Conservation (phyloP, 345 rosid genomes). For the Jatropha curcas region DNA sequence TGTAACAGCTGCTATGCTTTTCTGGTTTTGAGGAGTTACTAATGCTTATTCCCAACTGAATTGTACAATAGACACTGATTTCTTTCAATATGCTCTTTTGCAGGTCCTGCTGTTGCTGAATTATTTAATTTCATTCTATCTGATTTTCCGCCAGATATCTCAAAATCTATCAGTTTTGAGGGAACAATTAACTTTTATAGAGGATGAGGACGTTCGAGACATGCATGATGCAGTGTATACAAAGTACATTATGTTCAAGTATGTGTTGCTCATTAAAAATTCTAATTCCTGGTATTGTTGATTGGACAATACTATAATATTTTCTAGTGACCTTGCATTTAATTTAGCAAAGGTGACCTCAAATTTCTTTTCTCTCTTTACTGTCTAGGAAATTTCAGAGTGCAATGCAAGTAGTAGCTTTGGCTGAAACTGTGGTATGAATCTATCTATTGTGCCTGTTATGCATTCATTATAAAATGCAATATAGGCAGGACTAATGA, state of each 20-base stretch:
- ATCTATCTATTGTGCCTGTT: constrained; percentile 3
- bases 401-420: constrained; percentile 86
- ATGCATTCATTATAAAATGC: not conserved
- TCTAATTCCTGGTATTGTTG: not conserved
- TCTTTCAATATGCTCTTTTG: constrained; percentile 10
- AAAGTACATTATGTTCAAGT: constrained; percentile 91
- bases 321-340: not conserved
- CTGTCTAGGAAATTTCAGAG: constrained; percentile 80
- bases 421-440: constrained; percentile 82
- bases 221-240: constrained; percentile 79
- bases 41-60: not conserved
- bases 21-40: constrained; percentile 9
- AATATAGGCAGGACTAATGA: constrained; percentile 6
- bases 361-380: not conserved
- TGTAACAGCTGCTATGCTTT: constrained; percentile 1
- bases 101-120: constrained; percentile 84
- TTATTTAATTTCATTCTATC: constrained; percentile 73
- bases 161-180: constrained; percentile 63
- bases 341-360: not conserved
- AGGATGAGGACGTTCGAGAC: constrained; percentile 78
- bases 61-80: constrained; percentile 9
- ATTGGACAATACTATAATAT: not conserved
- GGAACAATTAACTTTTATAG: constrained; percentile 69
- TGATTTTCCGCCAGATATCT: constrained; percentile 79
- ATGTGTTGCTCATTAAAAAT: constrained; percentile 20